Percentiles rank a stretch among this genome's conserved stretches.
Evolutionary conservation across 1,139 yeast genomes (phyloP).

Genomic region (Nakaseomyces nivariensis): DNA sequence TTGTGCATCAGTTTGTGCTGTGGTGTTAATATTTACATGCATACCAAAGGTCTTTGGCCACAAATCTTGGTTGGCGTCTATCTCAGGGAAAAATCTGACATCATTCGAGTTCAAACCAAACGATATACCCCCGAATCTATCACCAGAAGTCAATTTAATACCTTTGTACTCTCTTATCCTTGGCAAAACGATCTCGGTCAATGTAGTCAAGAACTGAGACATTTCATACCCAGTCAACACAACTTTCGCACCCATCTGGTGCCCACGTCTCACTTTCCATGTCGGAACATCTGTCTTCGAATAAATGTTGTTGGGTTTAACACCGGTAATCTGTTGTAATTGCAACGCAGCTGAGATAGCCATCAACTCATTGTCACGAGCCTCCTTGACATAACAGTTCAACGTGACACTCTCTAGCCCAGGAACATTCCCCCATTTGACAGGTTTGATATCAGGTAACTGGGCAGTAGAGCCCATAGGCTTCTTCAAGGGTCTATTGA

Average conservation of each 20-base stretch:
- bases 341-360: slow-evolving; percentile 74
- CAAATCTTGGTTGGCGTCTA: slow-evolving; percentile 80
- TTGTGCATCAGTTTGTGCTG: slow-evolving; percentile 84
- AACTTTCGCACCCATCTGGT: slow-evolving; percentile 86
- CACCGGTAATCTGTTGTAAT: slow-evolving; percentile 87
- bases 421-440: slow-evolving; percentile 63
- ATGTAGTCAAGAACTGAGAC: slow-evolving; percentile 75
- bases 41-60: slow-evolving; percentile 86
- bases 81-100: slow-evolving; percentile 80
- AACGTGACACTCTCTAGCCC: slow-evolving; percentile 53
- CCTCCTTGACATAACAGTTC: slow-evolving; percentile 69
- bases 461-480: slow-evolving; percentile 60
- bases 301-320: slow-evolving; percentile 62
- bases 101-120: slow-evolving; percentile 77
- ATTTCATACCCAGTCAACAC: slow-evolving; percentile 71
- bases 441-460: slow-evolving; percentile 61
- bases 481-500: slow-evolving; percentile 62
- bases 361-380: slow-evolving; percentile 61
- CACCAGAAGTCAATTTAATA: slow-evolving; percentile 68
- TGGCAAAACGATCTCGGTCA: slow-evolving; percentile 88
- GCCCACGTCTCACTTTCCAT: slow-evolving; percentile 84
- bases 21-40: slow-evolving; percentile 75
- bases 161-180: slow-evolving; percentile 85
- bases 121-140: slow-evolving; percentile 72
- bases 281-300: slow-evolving; percentile 74